These are phyloP conservation scores for Cynanchum wilfordii DNA, from an alignment of 257 asterid species.

Conservation along the genomic window DNA sequence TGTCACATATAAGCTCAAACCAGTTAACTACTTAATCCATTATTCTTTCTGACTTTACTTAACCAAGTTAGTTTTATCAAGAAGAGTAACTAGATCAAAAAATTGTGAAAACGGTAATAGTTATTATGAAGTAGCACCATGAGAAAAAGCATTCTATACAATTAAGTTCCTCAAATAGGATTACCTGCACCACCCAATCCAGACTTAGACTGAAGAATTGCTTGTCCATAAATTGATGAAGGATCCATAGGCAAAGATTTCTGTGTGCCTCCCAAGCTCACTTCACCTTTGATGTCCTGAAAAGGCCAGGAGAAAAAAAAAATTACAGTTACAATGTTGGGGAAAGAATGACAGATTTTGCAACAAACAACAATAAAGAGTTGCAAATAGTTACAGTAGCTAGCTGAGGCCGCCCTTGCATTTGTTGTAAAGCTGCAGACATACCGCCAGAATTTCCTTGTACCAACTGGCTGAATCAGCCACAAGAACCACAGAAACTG, in stretches of 20 bases:
- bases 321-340: background rate
- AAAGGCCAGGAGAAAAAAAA: slow-evolving; percentile 10
- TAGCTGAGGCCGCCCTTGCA: slow-evolving; percentile 91
- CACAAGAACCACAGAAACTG: slow-evolving; percentile 16
- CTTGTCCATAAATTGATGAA: slow-evolving; percentile 87
- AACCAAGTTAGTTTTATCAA: background rate
- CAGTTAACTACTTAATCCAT: background rate
- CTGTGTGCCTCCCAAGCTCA: slow-evolving; percentile 58
- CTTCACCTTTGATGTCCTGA: slow-evolving; percentile 82
- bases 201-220: slow-evolving; percentile 89
- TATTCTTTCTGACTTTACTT: background rate
- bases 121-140: background rate
- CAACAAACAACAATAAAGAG: background rate
- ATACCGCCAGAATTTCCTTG: slow-evolving; percentile 86
- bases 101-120: background rate
- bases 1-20: background rate
- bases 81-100: background rate
- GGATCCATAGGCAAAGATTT: slow-evolving; percentile 88
- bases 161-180: background rate
- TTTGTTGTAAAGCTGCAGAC: slow-evolving; percentile 95
- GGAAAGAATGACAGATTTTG: slow-evolving; percentile 10
- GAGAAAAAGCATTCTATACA: background rate
- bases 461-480: slow-evolving; percentile 76
- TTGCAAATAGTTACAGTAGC: slow-evolving; percentile 44
- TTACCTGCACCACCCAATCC: slow-evolving; percentile 94